These are phyloP conservation scores for Nakazawaea ambrosiae DNA, from an alignment of 805 yeast genomes.

Conservation along the genomic window DNA sequence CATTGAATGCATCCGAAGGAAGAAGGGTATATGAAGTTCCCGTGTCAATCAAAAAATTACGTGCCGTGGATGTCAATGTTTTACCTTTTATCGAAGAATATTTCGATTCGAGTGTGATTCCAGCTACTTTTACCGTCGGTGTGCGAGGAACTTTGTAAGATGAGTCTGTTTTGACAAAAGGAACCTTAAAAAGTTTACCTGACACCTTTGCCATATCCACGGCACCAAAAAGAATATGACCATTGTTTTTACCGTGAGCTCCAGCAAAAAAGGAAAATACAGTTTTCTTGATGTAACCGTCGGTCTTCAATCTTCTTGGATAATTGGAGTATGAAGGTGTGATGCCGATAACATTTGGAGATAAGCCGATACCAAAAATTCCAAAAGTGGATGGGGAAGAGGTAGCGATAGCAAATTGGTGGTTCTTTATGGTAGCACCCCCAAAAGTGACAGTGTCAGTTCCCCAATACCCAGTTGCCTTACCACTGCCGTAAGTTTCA, in stretches of 20 bases:
- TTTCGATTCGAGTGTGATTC: conserved; percentile 2
- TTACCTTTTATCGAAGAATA: neutral
- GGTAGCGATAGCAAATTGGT: conserved; percentile 64
- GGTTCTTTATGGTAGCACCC: conserved; percentile 30
- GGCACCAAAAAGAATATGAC: conserved; percentile 58
- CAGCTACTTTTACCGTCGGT: neutral
- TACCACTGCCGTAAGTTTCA: conserved; percentile 4
- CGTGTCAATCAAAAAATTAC: conserved; percentile 5
- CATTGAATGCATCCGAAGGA: conserved; percentile 3
- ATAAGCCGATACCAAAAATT: conserved; percentile 56
- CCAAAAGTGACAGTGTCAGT: conserved; percentile 45
- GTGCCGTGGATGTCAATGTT: neutral
- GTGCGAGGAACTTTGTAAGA: neutral
- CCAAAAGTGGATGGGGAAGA: conserved; percentile 47
- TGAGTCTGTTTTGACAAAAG: conserved; percentile 19
- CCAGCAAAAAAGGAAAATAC: conserved; percentile 44
- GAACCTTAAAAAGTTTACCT: conserved; percentile 39
- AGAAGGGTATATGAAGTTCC: conserved; percentile 9
- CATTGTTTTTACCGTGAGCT: conserved; percentile 19
- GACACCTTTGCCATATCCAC: conserved; percentile 50
- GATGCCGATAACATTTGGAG: conserved; percentile 2
- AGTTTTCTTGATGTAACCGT: conserved; percentile 41
- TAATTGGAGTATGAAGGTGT: conserved; percentile 40
- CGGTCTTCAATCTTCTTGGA: conserved; percentile 45
- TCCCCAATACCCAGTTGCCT: conserved; percentile 34